A percentile compares a stretch with the other conserved stretches of the same genome.
Conservation (phyloP, 805 yeast species). For the Monosporozyma aerobia region DNA sequence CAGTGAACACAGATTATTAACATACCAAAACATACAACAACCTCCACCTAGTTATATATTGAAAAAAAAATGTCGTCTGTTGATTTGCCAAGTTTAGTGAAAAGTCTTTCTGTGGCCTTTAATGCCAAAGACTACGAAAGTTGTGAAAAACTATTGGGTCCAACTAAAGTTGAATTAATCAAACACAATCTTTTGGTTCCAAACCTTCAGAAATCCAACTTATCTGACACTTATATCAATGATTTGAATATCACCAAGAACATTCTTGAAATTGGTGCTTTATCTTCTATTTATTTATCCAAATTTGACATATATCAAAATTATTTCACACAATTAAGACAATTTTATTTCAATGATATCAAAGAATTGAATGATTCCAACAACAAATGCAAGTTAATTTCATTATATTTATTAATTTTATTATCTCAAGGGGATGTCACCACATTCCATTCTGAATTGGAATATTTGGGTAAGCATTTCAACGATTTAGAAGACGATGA, state of each 20-base stretch:
- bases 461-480: conserved; percentile 46
- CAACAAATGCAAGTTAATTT: conserved; percentile 63
- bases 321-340: conserved; percentile 62
- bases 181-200: conserved; percentile 74
- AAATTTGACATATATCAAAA: conserved; percentile 62
- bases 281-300: conserved; percentile 57
- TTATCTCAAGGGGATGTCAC: conserved; percentile 79
- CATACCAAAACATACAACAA: too few species aligned
- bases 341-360: conserved; percentile 47
- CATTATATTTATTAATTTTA: conserved; percentile 66
- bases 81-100: conserved; percentile 58
- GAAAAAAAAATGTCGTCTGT: neutral
- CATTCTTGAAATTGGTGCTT: conserved; percentile 81
- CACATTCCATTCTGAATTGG: conserved; percentile 84
- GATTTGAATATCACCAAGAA: conserved; percentile 75
- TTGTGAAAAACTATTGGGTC: conserved; percentile 55
- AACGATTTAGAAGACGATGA: conserved; percentile 51
- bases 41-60: too few species aligned
- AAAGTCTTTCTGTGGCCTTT: conserved; percentile 57
- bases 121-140: conserved; percentile 50
- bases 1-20: too few species aligned
- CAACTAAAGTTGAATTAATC: conserved; percentile 71
- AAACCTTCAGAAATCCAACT: conserved; percentile 28
- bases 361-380: conserved; percentile 31
- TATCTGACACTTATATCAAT: conserved; percentile 34